Evolutionary conservation across 352 stramenopile species (phyloP), one percentile per base, ranked within the genome.

Genomic region (Pythium myriotylum): DNA sequence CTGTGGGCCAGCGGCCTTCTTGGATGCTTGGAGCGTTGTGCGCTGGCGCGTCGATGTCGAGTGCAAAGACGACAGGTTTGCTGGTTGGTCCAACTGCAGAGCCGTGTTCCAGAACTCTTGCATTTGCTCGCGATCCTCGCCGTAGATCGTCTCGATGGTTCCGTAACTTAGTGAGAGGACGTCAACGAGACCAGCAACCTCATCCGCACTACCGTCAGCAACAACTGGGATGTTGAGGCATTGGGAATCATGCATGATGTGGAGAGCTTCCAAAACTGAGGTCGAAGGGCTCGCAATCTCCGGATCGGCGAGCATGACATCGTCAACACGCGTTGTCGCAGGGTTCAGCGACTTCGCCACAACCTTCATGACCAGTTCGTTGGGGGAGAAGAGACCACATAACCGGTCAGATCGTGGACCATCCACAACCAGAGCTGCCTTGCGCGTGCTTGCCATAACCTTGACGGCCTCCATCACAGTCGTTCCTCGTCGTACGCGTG

Each of bases 361-460:
- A 35, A 98, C 96, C 49, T 97, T 89, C 45, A 94, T 92, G 68
- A 99, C 95, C 67, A 99, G 81, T 69, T 99, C 97, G 62, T 98
- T 98, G 26, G 97, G 97, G 14, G 96, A 98, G 62, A 99, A 98
- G 33, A 99, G 88, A 37, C 97, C 97, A 23, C 98, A 82, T 9
- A 99, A 69, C 46, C 91, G 80, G 48, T 93, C 79, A 19, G 81
- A 79, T 33, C 93, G 86, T 13, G 96, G 76, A 14, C 83, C 76
- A 41, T 98, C 94, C 7, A 98, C 92, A 49, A 99, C 92, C 26
- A 99, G 74, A 1, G 90, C 92, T 13, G 96, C 96, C 73, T 99
- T 98, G 27, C 91, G 81, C 7, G 86, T 74, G 7, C 65, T 72
- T 10, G 86, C 83, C 68, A 98, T 94, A 0, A 77, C 65, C 61